A percentile compares a stretch with the other conserved stretches of the same genome.
Evolutionary conservation across 495 filamentous ascomycete genomes (phyloP).

Genomic region (Cercophora scortea): DNA sequence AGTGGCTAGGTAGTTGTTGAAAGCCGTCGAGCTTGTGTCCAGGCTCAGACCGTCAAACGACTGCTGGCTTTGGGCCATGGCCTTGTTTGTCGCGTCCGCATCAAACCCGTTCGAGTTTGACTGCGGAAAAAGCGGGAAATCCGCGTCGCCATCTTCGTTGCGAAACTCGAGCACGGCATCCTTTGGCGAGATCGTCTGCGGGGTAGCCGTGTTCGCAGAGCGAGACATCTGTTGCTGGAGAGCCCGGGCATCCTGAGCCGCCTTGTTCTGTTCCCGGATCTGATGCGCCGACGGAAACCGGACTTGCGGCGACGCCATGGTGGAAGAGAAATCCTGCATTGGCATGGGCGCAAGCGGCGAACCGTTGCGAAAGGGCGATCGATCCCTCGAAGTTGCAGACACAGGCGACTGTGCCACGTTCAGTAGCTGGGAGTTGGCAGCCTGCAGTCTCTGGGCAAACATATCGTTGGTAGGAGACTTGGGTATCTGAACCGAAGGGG

Average conservation of each 20-base stretch:
- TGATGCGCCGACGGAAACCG: conserved; percentile 51
- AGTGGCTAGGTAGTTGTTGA: conserved; percentile 27
- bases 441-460: conserved; percentile 68
- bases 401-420: conserved; percentile 40
- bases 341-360: conserved; percentile 56
- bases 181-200: conserved; percentile 93
- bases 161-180: conserved; percentile 83
- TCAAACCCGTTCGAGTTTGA: conserved; percentile 23
- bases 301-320: conserved; percentile 26
- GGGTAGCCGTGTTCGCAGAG: conserved; percentile 41
- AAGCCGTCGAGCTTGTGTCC: conserved; percentile 21
- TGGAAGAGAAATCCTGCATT: conserved; percentile 35
- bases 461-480: conserved; percentile 54
- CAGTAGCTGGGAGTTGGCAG: conserved; percentile 65
- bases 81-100: conserved; percentile 23
- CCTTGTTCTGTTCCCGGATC: conserved; percentile 52
- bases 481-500: conserved; percentile 35
- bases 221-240: conserved; percentile 43
- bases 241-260: conserved; percentile 48
- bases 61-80: conserved; percentile 20
- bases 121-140: conserved; percentile 62
- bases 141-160: conserved; percentile 59
- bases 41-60: conserved; percentile 38
- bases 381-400: conserved; percentile 51
- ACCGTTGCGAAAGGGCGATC: conserved; percentile 73